Evolutionary conservation across 1,284 basidiomycete genomes (phyloP), one percentile per base, ranked within the genome.

Genomic region (Fomitopsis pinicola): DNA sequence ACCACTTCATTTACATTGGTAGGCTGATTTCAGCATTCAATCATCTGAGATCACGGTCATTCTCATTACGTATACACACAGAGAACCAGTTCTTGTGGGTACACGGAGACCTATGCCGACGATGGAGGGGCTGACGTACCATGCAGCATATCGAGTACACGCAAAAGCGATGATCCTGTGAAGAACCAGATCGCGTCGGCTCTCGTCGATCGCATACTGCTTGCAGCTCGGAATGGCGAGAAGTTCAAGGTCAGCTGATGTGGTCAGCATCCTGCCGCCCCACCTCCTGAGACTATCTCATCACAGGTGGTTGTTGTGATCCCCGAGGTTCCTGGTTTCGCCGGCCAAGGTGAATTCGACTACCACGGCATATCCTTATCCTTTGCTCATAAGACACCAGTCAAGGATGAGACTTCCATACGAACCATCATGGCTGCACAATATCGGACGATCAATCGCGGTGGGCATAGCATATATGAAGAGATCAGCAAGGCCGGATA

Each of bases 51-150:
- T n/a, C 4, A 2, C 30, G 30, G 8, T 33, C 30, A 8, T 33
- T 33, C 30, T 33, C 30, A 33, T 33, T 1, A 8, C 30, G 9
- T 53, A 1, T 7, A 30, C 19, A 3, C 55, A 56, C 67, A 90
- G 93, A 97, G 77, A 97, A 97, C 70, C 94, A 97, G 73, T 97
- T 96, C 79, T 97, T 95, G 91, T 94, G 67, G 75, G 91, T 80
- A 15, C 46, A 1, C 15, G 26, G 3, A 7, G 10, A 17, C 5
- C 33, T 26, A 5, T 38, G 35, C 8, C 14, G 5, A 19, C n/a
- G 28, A 28, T 33, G 48, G 12, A 28, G 14, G 9, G 28, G 14
- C 9, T 15, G 28, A 45, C 15, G 4, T 30, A 6, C 3, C 53
- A 35, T 57, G 42, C 62, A 93, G 91, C 72, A 93, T 97, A 69